Conservation (phyloP, 345 rosid genomes). For the Cardamine occulta region DNA sequence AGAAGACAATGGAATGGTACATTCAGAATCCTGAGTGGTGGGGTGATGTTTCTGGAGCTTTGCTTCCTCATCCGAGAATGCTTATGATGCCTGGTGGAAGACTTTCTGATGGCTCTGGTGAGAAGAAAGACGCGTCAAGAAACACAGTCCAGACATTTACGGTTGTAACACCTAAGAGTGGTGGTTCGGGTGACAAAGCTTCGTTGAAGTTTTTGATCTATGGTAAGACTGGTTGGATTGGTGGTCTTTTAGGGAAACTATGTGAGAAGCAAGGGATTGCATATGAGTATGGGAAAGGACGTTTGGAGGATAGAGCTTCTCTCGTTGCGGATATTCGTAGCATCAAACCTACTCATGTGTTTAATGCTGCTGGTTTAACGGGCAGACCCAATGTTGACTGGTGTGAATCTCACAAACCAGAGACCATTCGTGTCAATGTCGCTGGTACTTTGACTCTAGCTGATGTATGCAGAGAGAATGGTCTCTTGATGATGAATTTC, state of each 20-base stretch:
- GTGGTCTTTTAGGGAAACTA: conserved; percentile 56
- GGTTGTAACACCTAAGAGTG: conserved; percentile 54
- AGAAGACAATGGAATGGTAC: conserved; percentile 67
- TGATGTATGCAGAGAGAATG: conserved; percentile 54
- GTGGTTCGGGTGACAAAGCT: conserved; percentile 32
- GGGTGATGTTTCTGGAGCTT: conserved; percentile 72
- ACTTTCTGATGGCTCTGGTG: conserved; percentile 48
- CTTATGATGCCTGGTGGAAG: conserved; percentile 68
- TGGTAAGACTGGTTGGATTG: conserved; percentile 69
- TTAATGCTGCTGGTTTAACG: conserved; percentile 64
- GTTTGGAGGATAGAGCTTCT: conserved; percentile 57
- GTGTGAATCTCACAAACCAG: conserved; percentile 63
- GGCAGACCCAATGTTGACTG: conserved; percentile 69
- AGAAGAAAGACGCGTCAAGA: conserved; percentile 43
- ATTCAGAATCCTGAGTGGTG: conserved; percentile 58
- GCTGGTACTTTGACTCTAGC: conserved; percentile 59
- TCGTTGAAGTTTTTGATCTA: conserved; percentile 56
- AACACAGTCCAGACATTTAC: conserved; percentile 57
- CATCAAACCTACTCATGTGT: conserved; percentile 58
- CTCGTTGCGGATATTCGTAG: conserved; percentile 49
- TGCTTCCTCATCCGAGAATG: conserved; percentile 67
- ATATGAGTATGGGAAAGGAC: conserved; percentile 59
- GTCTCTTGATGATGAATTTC: conserved; percentile 58
- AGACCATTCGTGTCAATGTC: conserved; percentile 56
- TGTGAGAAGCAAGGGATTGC: conserved; percentile 50